Evolutionary conservation across 352 stramenopile species (phyloP), one percentile per base, ranked within the genome.

Genomic region (Elongisporangium anandrum): DNA sequence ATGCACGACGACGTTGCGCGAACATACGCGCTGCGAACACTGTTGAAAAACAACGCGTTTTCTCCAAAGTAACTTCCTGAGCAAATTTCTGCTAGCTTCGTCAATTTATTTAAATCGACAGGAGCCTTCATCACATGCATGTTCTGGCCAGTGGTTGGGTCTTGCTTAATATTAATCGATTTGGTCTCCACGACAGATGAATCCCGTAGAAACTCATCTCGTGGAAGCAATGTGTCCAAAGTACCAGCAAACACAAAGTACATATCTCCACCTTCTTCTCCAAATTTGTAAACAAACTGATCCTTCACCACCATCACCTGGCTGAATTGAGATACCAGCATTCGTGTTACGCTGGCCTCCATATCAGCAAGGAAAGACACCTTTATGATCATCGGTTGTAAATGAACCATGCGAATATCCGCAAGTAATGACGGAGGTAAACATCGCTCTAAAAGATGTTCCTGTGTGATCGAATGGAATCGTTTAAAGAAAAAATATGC

Each of bases 381-480:
- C 26, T 90, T 88, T 16, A 70, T 60, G 23, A 90, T 85, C 80
- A 92, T 90, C 3, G 80, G 75, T 52, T 85, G 65, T 20, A 92
- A 52, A 21, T 89, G 75, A 0, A 92, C 68, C 66, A 89, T 75
- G 13, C 80, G 72, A 22, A 89, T 87, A 53, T 92, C 82, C 0
- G 78, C 82, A 0, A 92, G 57, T 26, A 92, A 53, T 19, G 82
- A 90, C 6, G 80, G 80, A 6, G 82, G 80, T 1, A 92, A 60
- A 22, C 74, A 87, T n/a, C 75, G 69, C 52, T 85, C 77, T 0
- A 92, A 64, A 1, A 85, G 52, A 53, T 86, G 65, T 56, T 92
- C 82, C 59, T 92, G 75, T 0, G 81, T 87, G 56, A 92, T 92
- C 4, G 79, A 81, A 50, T 90, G 82, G 52, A 78, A 92, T 1